Evolutionary conservation across 2,329 filamentous ascomycete species (phyloP), one percentile per base, ranked within the genome.

Genomic region (Verticillium nubilum): DNA sequence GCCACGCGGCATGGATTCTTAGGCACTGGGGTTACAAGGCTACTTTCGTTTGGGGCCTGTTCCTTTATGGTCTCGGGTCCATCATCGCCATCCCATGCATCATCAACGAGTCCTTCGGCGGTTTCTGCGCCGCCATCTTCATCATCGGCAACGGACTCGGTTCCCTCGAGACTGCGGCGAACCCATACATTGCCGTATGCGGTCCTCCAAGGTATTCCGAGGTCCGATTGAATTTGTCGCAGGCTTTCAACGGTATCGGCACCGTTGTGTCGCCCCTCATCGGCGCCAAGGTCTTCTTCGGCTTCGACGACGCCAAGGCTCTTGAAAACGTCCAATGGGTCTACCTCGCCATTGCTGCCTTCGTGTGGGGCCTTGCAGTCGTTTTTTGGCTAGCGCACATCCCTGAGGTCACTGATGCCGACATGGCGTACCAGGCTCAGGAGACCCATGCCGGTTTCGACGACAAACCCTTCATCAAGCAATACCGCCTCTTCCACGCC

Each of bases 211-310:
- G 83, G 63, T 91, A 87, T 71, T 85, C 88, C 5, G 89, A 91
- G 67, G 74, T 92, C 62, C 85, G 90, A 64, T 86, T 93, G 76
- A 90, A 92, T 73, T 76, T 92, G 57, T 87, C 89, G 1, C 89
- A 93, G 71, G 87, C 88, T 58, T 88, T 92, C 74, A 90, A 92
- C 68, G 90, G 87, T 58, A 84, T 92, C 54, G 89, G 89, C 35
- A 88, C 87, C 9, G 86, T 92, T 54, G 78, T 91, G 42, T 88
- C 88, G 0, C 89, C 89, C 1, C 83, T 91, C 0, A 77, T 92
- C 5, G 90, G 87, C 54, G 88, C 86, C 2, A 86, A 87, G 60
- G 87, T 89, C 58, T 89, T 92, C 73, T 92, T 92, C 75, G 83
- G 81, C 59, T 82, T 84, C 54, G 78, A 80, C 59, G 80, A 83